Conservation (phyloP, 2,329 filamentous ascomycete genomes). For the Venturia nashicola region DNA sequence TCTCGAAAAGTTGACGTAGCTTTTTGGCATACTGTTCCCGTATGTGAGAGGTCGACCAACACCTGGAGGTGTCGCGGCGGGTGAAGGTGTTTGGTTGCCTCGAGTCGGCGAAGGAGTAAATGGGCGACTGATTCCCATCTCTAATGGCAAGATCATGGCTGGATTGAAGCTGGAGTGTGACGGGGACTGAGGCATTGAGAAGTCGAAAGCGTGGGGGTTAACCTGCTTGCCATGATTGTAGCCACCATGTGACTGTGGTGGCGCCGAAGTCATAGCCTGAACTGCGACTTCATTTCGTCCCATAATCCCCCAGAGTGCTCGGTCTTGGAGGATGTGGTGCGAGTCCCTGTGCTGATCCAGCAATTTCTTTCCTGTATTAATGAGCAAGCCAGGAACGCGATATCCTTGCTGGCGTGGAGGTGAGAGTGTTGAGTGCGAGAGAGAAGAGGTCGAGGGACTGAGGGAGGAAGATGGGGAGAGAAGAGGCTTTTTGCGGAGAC, state of each 20-base stretch:
- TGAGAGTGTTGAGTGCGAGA: background rate
- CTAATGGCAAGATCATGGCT: slow-evolving; percentile 67
- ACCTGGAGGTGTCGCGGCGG: slow-evolving; percentile 15
- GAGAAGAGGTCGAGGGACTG: too few species aligned
- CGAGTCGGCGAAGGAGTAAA: slow-evolving; percentile 33
- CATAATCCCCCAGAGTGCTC: background rate
- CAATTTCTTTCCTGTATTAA: background rate
- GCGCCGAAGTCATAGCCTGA: too few species aligned
- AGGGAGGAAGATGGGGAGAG: background rate
- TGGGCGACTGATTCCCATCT: slow-evolving; percentile 18
- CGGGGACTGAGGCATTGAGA: slow-evolving; percentile 36
- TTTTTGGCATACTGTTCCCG: background rate
- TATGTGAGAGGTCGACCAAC: slow-evolving; percentile 10
- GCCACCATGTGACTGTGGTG: too few species aligned
- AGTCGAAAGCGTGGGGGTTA: background rate
- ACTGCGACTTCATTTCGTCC: background rate
- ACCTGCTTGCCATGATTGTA: too few species aligned
- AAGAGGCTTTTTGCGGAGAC: background rate
- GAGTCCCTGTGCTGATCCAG: background rate
- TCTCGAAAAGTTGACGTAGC: background rate
- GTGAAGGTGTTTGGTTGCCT: slow-evolving; percentile 30
- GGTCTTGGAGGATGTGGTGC: background rate
- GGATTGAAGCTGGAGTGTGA: slow-evolving; percentile 77
- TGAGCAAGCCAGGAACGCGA: background rate
- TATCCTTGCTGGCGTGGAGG: background rate